Evolutionary conservation across 768 basidiomycete species (phyloP).

Genomic region (Hygrocybe coccinea): DNA sequence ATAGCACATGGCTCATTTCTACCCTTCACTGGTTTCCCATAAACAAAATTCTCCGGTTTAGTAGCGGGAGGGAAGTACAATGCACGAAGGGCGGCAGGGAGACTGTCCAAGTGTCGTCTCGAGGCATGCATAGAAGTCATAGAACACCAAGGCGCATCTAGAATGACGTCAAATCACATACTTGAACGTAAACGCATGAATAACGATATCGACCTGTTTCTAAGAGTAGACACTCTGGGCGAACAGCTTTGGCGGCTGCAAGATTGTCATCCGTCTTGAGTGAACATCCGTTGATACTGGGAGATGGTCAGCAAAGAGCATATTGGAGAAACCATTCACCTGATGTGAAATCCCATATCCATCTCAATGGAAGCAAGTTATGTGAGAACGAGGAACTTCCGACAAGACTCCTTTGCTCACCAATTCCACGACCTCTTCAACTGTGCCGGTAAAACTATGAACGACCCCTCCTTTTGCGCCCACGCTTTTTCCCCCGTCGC

Average conservation of each 20-base stretch:
- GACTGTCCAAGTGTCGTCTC: slow-evolving; percentile 40
- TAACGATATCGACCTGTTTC: slow-evolving; percentile 56
- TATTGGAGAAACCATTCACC: slow-evolving; percentile 26
- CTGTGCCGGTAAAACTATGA: slow-evolving; percentile 74
- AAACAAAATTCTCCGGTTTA: slow-evolving; percentile 54
- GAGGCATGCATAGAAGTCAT: slow-evolving; percentile 64
- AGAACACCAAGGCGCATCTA: slow-evolving; percentile 74
- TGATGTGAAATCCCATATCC: slow-evolving; percentile 67
- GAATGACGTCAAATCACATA: not conserved
- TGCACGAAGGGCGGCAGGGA: slow-evolving; percentile 43
- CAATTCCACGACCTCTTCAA: slow-evolving; percentile 58
- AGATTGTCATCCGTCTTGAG: slow-evolving; percentile 70
- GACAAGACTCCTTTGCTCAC: slow-evolving; percentile 36
- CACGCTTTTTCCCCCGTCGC: slow-evolving; percentile 47
- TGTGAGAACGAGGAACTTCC: not conserved
- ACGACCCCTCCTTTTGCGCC: slow-evolving; percentile 73
- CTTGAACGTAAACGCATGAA: not conserved
- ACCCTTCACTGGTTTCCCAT: slow-evolving; percentile 65
- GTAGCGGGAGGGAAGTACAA: slow-evolving; percentile 49
- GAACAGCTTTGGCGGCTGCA: slow-evolving; percentile 49
- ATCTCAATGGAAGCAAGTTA: slow-evolving; percentile 39
- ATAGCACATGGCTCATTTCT: slow-evolving; percentile 68
- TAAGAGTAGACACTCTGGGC: slow-evolving; percentile 55
- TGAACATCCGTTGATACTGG: slow-evolving; percentile 69
- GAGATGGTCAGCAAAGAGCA: not conserved